These are phyloP conservation scores for Mycena pura DNA, from an alignment of 768 basidiomycete species.

Conservation along the genomic window DNA sequence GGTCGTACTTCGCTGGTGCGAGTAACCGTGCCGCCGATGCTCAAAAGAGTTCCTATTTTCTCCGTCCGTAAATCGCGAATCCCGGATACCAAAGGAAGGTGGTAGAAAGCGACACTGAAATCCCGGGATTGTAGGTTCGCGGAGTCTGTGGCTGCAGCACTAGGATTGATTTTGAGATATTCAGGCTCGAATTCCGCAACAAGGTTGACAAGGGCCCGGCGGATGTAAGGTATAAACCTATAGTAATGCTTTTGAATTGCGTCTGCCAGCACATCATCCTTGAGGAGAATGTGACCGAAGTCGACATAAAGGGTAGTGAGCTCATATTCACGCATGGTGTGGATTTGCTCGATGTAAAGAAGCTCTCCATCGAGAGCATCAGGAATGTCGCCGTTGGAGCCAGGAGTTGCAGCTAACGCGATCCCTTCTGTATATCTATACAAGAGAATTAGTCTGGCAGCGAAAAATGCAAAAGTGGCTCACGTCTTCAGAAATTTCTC, in stretches of 20 bases:
- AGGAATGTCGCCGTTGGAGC: constrained; percentile 69
- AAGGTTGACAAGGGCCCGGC: constrained; percentile 88
- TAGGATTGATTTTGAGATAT: constrained; percentile 94
- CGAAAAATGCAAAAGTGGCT: constrained; percentile 35
- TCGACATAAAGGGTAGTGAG: constrained; percentile 97
- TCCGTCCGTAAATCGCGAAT: constrained; percentile 94
- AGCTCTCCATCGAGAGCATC: constrained; percentile 65
- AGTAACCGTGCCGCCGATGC: constrained; percentile 96
- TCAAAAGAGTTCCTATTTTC: constrained; percentile 92
- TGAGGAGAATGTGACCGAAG: constrained; percentile 86
- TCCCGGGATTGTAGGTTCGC: constrained; percentile 91
- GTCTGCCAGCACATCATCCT: constrained; percentile 91
- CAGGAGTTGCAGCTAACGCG: constrained; percentile 79
- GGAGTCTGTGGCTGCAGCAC: constrained; percentile 85
- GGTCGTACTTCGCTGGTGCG: constrained; percentile 97
- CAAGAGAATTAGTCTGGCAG: constrained; percentile 21
- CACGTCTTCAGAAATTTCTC: constrained; percentile 92
- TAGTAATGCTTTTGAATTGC: constrained; percentile 97
- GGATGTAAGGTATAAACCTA: constrained; percentile 93
- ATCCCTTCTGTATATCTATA: constrained; percentile 87
- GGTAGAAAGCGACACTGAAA: constrained; percentile 95
- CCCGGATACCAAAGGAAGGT: constrained; percentile 90
- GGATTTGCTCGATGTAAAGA: constrained; percentile 92
- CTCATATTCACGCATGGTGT: constrained; percentile 93
- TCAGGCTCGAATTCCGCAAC: constrained; percentile 91